Evolutionary conservation across 108 stramenopile species (phyloP), one percentile per base, ranked within the genome.

Genomic region (Hondaea fermentalgiana): DNA sequence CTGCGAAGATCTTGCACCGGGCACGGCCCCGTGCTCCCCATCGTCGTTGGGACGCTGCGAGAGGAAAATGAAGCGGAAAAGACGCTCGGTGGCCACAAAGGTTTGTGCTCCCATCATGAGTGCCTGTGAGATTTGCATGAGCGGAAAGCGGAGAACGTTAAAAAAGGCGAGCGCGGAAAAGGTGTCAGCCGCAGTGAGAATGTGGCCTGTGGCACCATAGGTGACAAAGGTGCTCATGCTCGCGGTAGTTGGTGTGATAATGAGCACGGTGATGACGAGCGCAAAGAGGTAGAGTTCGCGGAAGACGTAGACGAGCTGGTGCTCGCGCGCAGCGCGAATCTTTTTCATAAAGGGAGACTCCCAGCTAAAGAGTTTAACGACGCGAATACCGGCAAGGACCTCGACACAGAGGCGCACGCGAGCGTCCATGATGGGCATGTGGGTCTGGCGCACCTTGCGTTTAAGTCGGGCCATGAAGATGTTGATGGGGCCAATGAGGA

Each of bases 71-170:
- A 23, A 28, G 58, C 21, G 19, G 43, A 5, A 58, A 14, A 21
- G 14, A 55, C 57, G 53, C 3, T 55, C 57, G 5, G 21, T 49
- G 3, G 58, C 57, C 58, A 57, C 87, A 1, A 59, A 5, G 1
- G 42, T 35, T 5, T 57, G 57, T 17, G 57, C 53, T 14, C 53
- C 8, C 21, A 87, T 57, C 87, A 57, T 87, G 89, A 99, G 95
- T n/a, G 97, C 94, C 88, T 92, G 92, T 5, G 96, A 98, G 5
- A 98, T 89, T 94, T 97, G 96, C 72, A 97, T 93, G 44, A 99
- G 94, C 4, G 99, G 99, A 94, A 98, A 94, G 72, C 98, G 92
- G 71, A 98, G 95, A 19, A 98, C 92, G 72, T 98, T 96, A 90
- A 99, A 99, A 10, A 98, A 91, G 4, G 98, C 95, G 35, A 99